Conservation (phyloP, 306 rosid genomes). For the Oxytropis ochrocephala region DNA sequence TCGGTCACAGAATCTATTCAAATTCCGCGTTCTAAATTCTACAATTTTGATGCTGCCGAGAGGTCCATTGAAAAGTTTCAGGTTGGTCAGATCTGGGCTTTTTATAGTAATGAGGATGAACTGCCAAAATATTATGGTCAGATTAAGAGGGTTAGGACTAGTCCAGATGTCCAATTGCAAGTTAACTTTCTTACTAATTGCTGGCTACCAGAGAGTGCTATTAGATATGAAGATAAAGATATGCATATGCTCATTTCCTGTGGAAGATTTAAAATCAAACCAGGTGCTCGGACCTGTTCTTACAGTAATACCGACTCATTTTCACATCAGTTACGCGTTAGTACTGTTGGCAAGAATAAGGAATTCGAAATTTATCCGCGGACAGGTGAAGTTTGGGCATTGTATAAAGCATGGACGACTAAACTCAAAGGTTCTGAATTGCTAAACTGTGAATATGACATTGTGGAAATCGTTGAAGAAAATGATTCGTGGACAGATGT, state of each 20-base stretch:
- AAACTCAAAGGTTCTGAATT: slow-evolving; percentile 42
- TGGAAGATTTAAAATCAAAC: slow-evolving; percentile 43
- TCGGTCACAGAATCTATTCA: slow-evolving; percentile 25
- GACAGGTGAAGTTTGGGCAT: slow-evolving; percentile 82
- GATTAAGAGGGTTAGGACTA: slow-evolving; percentile 28
- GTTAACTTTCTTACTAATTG: slow-evolving; percentile 45
- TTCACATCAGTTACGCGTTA: slow-evolving; percentile 55
- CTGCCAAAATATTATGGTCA: slow-evolving; percentile 76
- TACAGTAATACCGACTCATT: slow-evolving; percentile 28
- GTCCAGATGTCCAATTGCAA: slow-evolving; percentile 36
- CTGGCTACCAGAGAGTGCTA: slow-evolving; percentile 26
- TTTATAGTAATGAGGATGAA: slow-evolving; percentile 77
- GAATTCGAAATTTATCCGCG: slow-evolving; percentile 49
- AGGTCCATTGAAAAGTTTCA: slow-evolving; percentile 47
- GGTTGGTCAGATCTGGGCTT: slow-evolving; percentile 80
- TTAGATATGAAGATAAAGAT: slow-evolving; percentile 46
- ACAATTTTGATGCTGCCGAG: slow-evolving; percentile 50
- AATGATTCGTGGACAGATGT: slow-evolving; percentile 32
- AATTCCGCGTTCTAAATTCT: slow-evolving; percentile 66
- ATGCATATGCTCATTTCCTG: slow-evolving; percentile 71
- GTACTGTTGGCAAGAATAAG: slow-evolving; percentile 14
- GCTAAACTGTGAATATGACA: slow-evolving; percentile 52
- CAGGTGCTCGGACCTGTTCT: background rate
- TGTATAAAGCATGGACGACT: slow-evolving; percentile 67
- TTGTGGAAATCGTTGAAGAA: slow-evolving; percentile 49